Percentiles rank a stretch among this genome's conserved stretches.
phyloP scores from a whole-genome alignment of 768 basidiomycete species.

The Termitomyces sp. region DNA sequence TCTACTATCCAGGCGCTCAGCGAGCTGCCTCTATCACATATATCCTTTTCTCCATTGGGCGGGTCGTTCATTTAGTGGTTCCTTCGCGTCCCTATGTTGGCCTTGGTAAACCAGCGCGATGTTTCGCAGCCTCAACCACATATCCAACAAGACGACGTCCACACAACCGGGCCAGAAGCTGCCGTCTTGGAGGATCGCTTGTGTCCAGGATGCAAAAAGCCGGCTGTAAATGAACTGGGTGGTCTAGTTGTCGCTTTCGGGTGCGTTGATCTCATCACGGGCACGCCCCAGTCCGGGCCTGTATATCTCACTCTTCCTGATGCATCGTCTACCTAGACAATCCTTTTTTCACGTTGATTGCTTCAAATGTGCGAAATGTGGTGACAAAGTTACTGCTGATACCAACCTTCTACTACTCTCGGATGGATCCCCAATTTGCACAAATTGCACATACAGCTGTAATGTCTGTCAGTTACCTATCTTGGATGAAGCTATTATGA shows the following conservation, averaged over 20 bases:
- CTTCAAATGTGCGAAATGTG: constrained; percentile 97
- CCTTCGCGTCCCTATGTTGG: constrained; percentile 13
- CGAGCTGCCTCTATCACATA: constrained; percentile 16
- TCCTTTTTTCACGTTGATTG: constrained; percentile 94
- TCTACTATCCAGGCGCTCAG: constrained; percentile 18
- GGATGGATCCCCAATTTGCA: constrained; percentile 96
- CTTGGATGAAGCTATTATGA: constrained; percentile 99
- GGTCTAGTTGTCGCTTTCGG: constrained; percentile 95
- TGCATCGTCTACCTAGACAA: constrained; percentile 45
- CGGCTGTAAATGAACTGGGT: constrained; percentile 75
- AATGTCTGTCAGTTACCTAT: constrained; percentile 92
- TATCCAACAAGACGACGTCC: constrained; percentile 17
- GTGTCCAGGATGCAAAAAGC: constrained; percentile 79
- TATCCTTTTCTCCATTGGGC: constrained; percentile 11
- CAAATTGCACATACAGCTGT: constrained; percentile 92
- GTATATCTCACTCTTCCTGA: neutral
- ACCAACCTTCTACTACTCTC: constrained; percentile 95
- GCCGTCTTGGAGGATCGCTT: constrained; percentile 45
- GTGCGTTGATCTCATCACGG: constrained; percentile 40
- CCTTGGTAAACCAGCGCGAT: constrained; percentile 21
- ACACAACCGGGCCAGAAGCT: constrained; percentile 16
- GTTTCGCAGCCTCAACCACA: constrained; percentile 22
- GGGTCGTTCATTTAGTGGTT: constrained; percentile 3
- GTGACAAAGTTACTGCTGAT: constrained; percentile 88
- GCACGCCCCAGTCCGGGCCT: neutral